Percentiles rank a stretch among this genome's conserved stretches.
Conservation (phyloP, 768 basidiomycete species). For the Cytidiella melzeri region DNA sequence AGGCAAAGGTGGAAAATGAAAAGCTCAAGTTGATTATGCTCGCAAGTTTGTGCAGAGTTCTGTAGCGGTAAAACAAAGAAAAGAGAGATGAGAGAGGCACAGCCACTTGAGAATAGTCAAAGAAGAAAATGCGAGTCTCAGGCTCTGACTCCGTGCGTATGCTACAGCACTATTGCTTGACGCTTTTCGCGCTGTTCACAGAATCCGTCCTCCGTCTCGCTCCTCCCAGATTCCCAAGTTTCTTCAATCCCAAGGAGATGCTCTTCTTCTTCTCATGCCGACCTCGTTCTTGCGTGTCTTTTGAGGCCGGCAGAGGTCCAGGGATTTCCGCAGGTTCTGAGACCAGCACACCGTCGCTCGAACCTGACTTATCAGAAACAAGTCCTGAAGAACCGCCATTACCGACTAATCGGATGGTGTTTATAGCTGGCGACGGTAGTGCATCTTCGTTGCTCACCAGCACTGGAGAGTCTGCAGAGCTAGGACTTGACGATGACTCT, state of each 20-base stretch:
- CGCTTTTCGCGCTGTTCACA: background rate
- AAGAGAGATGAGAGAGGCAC: background rate
- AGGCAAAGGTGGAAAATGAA: background rate
- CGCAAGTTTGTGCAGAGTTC: background rate
- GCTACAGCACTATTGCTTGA: background rate
- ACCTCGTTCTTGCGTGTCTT: too few relatives aligned
- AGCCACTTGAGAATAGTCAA: background rate
- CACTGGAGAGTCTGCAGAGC: slow-evolving; percentile 20
- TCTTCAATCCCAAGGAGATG: slow-evolving; percentile 50
- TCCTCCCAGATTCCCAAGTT: slow-evolving; percentile 29
- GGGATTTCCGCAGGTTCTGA: slow-evolving; percentile 28
- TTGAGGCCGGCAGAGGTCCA: too few relatives aligned
- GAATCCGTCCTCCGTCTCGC: too few relatives aligned
- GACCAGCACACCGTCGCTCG: slow-evolving; percentile 29
- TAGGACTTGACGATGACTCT: slow-evolving; percentile 6
- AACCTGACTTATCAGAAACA: slow-evolving; percentile 19
- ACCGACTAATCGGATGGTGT: slow-evolving; percentile 56
- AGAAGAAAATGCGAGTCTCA: background rate
- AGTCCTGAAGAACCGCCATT: slow-evolving; percentile 42
- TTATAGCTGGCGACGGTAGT: slow-evolving; percentile 15
- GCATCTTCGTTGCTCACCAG: slow-evolving; percentile 18
- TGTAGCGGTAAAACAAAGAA: background rate
- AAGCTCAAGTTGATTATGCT: background rate
- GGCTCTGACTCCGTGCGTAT: too few relatives aligned
- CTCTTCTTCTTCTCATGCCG: slow-evolving; percentile 55